Evolutionary conservation across 805 yeast species (phyloP).

Genomic region (Myxozyma kluyveri): DNA sequence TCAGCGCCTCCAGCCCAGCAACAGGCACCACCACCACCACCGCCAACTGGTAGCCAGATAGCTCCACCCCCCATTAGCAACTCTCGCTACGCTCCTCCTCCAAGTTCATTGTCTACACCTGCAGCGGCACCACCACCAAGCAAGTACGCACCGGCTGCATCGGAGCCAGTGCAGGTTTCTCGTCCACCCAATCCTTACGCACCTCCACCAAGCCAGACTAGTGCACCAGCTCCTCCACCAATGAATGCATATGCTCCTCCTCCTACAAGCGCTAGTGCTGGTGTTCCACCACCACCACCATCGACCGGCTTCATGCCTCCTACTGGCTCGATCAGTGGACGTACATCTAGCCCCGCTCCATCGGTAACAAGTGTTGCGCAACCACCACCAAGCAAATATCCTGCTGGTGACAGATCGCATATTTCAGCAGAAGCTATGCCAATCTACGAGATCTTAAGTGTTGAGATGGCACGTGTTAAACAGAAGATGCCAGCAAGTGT

Average conservation of each 20-base stretch:
- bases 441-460: constrained; percentile 55
- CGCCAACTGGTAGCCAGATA: not conserved
- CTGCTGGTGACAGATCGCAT: constrained; percentile 67
- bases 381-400: constrained; percentile 35
- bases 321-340: constrained; percentile 3
- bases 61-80: not conserved
- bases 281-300: constrained; percentile 17
- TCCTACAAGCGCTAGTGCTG: constrained; percentile 9
- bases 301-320: constrained; percentile 20
- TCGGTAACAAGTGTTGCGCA: constrained; percentile 28
- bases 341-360: constrained; percentile 33
- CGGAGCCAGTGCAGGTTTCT: too few species aligned
- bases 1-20: constrained; percentile 23
- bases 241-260: constrained; percentile 24
- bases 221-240: constrained; percentile 9
- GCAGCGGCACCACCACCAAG: constrained; percentile 18
- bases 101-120: constrained; percentile 6
- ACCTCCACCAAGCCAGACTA: constrained; percentile 31
- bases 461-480: constrained; percentile 58
- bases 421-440: constrained; percentile 59
- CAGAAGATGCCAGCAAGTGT: constrained; percentile 70
- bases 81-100: constrained; percentile 1
- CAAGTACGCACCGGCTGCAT: constrained; percentile 32
- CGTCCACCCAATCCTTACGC: constrained; percentile 45
- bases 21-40: constrained; percentile 5